Base-by-base conservation (phyloP, 2,329 filamentous ascomycete genomes). In the Ascomycota sp. region DNA sequence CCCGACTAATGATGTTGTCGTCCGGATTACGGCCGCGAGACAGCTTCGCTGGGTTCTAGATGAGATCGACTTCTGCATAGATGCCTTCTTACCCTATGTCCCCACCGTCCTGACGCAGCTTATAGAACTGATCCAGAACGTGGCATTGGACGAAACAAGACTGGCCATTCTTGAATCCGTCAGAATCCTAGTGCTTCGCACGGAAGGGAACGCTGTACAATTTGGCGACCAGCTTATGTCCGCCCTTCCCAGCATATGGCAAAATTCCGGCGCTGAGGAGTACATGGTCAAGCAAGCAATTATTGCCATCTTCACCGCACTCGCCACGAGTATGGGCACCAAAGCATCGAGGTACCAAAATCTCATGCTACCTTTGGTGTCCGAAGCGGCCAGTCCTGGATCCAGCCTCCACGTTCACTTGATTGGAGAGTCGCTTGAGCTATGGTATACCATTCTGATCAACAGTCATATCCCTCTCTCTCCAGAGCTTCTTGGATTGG, bases 221-320 rank as follows among this genome's bases (percentile, higher is more conserved):
- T 75, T 74, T 36, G 80, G 81, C 5, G 81, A 92, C 42, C 70
- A 75, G 35, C 78, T 98, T 35, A 75, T 98, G 50, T 61, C 69
- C 2, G 66, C 83, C 9, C 61, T 95, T 6, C 85, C 86, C 0
- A 63, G 63, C 4, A 61, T 95, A 1, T 98, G 89, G 89, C 74
- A 80, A 35, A 69, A 75, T 30, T 82, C 80, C 3, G 81, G 75
- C 1, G 53, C 58, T 2, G 77, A 92, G 35, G 80, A 89, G 43
- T 81, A 83, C 52, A 69, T 95, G 50, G 78, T 94, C 61, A 95
- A 95, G 51, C 85, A 94, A 52, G 74, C 82, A 1, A 83, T 95
- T 30, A 65, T 95, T 33, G 80, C 78, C 3, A 76, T 95, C 24
- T 70, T 95, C 30, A 65, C 80, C 2, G 75, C 82, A 2, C 61